Evolutionary conservation across 176 grass and related monocot genomes (phyloP).

Genomic region (Carex parvula): DNA sequence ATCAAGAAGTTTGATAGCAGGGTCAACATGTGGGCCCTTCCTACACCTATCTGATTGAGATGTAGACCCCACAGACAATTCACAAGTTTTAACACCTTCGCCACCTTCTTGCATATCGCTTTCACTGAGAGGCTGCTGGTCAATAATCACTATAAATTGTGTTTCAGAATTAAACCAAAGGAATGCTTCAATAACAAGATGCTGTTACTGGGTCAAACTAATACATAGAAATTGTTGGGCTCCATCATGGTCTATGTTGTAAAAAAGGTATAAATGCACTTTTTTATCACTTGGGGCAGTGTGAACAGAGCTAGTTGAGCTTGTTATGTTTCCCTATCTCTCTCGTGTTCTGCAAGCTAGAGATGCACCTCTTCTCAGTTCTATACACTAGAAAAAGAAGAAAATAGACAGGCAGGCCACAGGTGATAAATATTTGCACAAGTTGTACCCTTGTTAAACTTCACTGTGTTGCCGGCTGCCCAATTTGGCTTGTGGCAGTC

Average conservation of each 20-base stretch:
- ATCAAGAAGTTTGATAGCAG: slow-evolving; percentile 62
- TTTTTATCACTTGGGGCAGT: background rate
- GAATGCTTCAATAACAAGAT: background rate
- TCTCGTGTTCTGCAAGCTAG: background rate
- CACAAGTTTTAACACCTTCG: slow-evolving; percentile 42
- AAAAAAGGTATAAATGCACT: background rate
- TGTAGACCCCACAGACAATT: slow-evolving; percentile 32
- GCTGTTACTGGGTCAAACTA: background rate
- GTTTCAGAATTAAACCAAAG: background rate
- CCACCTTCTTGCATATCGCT: slow-evolving; percentile 56
- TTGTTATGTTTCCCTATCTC: background rate
- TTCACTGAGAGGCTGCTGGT: slow-evolving; percentile 45
- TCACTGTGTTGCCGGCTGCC: background rate
- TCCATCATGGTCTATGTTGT: background rate
- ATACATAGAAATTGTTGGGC: background rate
- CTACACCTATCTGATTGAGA: slow-evolving; percentile 55
- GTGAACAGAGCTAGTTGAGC: background rate
- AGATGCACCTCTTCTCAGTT: background rate
- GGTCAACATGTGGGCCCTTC: slow-evolving; percentile 43
- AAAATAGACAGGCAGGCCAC: background rate
- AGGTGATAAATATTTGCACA: background rate
- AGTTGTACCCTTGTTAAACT: background rate
- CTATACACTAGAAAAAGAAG: background rate
- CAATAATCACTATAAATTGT: slow-evolving; percentile 29
- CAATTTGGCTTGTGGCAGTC: background rate